phyloP scores from a whole-genome alignment of 768 basidiomycete species.

The Lentinula raphanica region DNA sequence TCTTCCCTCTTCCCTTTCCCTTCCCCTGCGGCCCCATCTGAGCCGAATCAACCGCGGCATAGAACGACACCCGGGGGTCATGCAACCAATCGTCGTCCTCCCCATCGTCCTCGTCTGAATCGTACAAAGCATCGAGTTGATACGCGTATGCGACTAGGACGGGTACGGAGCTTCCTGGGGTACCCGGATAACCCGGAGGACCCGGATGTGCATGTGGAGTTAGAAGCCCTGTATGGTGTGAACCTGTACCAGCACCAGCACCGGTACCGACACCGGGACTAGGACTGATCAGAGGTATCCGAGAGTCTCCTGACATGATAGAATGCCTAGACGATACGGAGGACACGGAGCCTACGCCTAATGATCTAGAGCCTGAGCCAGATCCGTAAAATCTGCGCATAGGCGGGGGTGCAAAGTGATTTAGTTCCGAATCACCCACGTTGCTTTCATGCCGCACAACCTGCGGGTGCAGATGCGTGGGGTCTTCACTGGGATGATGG shows the following conservation, averaged over 20 bases:
- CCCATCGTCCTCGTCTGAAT: neutral
- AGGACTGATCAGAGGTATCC: neutral
- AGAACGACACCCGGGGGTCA: neutral
- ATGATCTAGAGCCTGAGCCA: neutral
- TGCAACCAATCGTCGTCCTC: conserved; percentile 5
- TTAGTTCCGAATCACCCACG: no score
- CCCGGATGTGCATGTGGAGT: neutral
- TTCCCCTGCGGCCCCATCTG: neutral
- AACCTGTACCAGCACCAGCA: neutral
- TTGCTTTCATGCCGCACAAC: no score
- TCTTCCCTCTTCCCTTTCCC: neutral
- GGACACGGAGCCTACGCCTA: no score
- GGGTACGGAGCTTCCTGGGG: no score
- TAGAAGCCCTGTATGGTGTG: no score
- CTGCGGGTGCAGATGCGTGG: no score
- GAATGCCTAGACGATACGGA: neutral
- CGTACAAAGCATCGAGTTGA: neutral
- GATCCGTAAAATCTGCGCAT: neutral
- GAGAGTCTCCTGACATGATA: neutral
- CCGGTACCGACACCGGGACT: no score
- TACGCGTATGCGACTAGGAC: neutral
- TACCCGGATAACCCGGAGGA: no score
- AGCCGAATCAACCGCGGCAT: no score
- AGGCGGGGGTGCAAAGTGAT: neutral
- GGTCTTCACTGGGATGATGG: no score